phyloP scores from a whole-genome alignment of 2,329 filamentous ascomycete genomes.

The Pseudogymnoascus sp. region DNA sequence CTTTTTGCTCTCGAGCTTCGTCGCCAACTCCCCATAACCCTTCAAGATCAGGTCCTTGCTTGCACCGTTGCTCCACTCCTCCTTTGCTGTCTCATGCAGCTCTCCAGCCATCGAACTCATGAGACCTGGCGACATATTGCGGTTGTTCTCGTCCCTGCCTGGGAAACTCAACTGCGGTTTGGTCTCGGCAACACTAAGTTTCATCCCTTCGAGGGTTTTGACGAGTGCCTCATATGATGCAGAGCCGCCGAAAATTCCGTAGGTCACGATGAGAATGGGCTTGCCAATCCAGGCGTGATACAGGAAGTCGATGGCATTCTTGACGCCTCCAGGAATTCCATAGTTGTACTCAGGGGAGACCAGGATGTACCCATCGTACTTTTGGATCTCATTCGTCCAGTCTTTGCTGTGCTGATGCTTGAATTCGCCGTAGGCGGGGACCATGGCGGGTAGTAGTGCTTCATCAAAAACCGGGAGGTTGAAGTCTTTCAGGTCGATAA shows the following conservation, averaged over 20 bases:
- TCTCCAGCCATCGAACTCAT: neutral
- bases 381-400: slow-evolving; percentile 39
- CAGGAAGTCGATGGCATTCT: slow-evolving; percentile 58
- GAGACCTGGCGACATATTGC: slow-evolving; percentile 2
- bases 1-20: neutral
- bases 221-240: slow-evolving; percentile 27
- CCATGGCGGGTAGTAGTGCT: slow-evolving; percentile 31
- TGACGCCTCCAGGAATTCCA: slow-evolving; percentile 45
- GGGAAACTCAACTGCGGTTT: slow-evolving; percentile 28
- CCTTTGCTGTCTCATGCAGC: neutral
- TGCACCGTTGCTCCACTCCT: neutral
- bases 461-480: slow-evolving; percentile 42
- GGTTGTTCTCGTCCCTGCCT: slow-evolving; percentile 8
- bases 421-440: slow-evolving; percentile 33
- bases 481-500: slow-evolving; percentile 33
- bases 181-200: slow-evolving; percentile 28
- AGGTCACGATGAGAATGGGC: slow-evolving; percentile 45
- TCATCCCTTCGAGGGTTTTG: slow-evolving; percentile 25
- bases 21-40: neutral
- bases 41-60: slow-evolving; percentile 2
- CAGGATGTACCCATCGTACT: slow-evolving; percentile 41
- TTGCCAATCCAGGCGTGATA: slow-evolving; percentile 52
- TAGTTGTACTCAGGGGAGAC: slow-evolving; percentile 52
- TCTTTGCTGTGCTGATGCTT: slow-evolving; percentile 34
- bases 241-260: slow-evolving; percentile 41